Evolutionary conservation across 2,329 filamentous ascomycete genomes (phyloP).

Genomic region (Orbilia javanica): DNA sequence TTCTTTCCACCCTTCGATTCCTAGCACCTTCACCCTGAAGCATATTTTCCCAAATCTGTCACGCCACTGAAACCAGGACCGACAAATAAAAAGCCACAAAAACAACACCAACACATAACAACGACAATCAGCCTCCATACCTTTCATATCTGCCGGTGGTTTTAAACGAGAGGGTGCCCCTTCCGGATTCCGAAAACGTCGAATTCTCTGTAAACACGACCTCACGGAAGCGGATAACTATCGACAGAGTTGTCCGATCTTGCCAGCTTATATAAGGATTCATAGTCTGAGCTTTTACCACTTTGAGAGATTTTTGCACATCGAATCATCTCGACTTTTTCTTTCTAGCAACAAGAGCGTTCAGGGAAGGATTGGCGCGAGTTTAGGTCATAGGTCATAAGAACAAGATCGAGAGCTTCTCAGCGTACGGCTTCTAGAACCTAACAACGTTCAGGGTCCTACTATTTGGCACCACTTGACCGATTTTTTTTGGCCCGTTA

Average conservation of each 20-base stretch:
- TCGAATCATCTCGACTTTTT: slow-evolving; percentile 23
- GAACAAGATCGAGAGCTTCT: slow-evolving; percentile 10
- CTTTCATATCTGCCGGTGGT: slow-evolving; percentile 6
- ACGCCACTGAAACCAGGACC: slow-evolving; percentile 32
- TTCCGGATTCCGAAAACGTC: slow-evolving; percentile 49
- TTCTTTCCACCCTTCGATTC: slow-evolving; percentile 11
- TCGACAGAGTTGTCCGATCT: background rate
- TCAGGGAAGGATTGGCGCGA: slow-evolving; percentile 2
- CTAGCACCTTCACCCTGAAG: slow-evolving; percentile 5
- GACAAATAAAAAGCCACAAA: slow-evolving; percentile 42
- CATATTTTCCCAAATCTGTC: slow-evolving; percentile 36
- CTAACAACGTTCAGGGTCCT: background rate
- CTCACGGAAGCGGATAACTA: slow-evolving; percentile 39
- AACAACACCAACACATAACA: slow-evolving; percentile 45
- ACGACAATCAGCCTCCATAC: slow-evolving; percentile 24
- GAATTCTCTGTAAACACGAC: slow-evolving; percentile 28
- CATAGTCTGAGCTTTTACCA: slow-evolving; percentile 45
- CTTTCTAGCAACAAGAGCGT: background rate
- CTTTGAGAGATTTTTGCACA: slow-evolving; percentile 28
- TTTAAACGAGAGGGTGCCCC: background rate
- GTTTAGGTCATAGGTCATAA: slow-evolving; percentile 16
- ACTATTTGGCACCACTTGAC: slow-evolving; percentile 5
- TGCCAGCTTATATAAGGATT: slow-evolving; percentile 35
- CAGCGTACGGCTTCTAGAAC: slow-evolving; percentile 41
- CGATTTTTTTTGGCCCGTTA: too few relatives aligned